Percentiles rank a stretch among this genome's conserved stretches.
Evolutionary conservation across 352 stramenopile species (phyloP).

Genomic region (Globisporangium emineosum): DNA sequence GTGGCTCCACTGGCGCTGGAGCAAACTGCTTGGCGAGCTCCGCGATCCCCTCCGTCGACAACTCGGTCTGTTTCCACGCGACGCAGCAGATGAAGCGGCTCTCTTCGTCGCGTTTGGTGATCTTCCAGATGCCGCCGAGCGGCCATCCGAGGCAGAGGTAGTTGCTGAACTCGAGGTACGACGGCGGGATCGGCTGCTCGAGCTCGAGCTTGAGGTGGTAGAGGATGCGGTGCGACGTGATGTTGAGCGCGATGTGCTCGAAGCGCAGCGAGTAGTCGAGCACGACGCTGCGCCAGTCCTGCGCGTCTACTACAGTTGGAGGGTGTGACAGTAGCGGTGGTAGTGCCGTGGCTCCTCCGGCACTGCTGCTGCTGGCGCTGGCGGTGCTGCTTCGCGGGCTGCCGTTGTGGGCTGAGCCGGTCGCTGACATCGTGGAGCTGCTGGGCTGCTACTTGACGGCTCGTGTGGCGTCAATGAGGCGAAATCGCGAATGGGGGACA

Average conservation of each 20-base stretch:
- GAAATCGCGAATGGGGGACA: neutral
- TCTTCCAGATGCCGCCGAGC: conserved; percentile 53
- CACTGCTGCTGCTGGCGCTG: neutral
- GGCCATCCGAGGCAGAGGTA: conserved; percentile 49
- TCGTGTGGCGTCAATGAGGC: neutral
- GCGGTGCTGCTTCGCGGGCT: neutral
- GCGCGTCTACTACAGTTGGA: conserved; percentile 19
- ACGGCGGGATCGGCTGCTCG: conserved; percentile 29
- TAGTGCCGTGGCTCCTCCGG: neutral
- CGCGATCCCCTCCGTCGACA: conserved; percentile 35
- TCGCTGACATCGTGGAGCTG: neutral
- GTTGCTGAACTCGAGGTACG: conserved; percentile 30
- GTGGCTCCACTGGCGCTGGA: neutral
- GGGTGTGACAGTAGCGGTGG: neutral
- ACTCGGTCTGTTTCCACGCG: conserved; percentile 47
- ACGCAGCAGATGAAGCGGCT: conserved; percentile 35
- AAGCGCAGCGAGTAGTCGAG: conserved; percentile 35
- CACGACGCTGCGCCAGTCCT: conserved; percentile 44
- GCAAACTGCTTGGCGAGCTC: conserved; percentile 36
- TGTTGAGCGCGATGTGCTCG: conserved; percentile 47
- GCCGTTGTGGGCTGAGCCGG: neutral
- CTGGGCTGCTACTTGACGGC: neutral
- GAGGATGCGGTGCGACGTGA: conserved; percentile 38
- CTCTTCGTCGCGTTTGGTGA: conserved; percentile 28
- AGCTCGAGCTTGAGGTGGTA: conserved; percentile 48